phyloP scores from a whole-genome alignment of 2,329 filamentous ascomycete species.

The Phoma sp. region DNA sequence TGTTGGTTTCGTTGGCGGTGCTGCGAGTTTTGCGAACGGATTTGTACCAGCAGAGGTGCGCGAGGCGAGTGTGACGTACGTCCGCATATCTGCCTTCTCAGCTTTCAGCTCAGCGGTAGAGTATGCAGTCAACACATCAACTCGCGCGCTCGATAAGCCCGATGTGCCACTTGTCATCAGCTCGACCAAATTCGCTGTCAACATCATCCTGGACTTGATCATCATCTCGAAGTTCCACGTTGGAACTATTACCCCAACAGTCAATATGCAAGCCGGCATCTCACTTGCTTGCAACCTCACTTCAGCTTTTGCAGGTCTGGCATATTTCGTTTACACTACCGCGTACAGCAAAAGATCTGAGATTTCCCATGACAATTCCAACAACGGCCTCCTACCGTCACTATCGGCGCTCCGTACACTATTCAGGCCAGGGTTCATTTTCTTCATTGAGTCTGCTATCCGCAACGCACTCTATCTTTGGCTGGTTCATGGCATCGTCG shows the following conservation, averaged over 20 bases:
- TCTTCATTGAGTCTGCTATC: slow-evolving; percentile 70
- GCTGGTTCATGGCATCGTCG: slow-evolving; percentile 70
- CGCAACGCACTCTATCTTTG: slow-evolving; percentile 75
- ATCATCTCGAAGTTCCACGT: slow-evolving; percentile 73
- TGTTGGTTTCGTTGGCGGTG: slow-evolving; percentile 63
- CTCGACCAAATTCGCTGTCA: slow-evolving; percentile 67
- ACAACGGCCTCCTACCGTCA: slow-evolving; percentile 27
- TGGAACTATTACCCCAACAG: slow-evolving; percentile 59
- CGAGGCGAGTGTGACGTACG: slow-evolving; percentile 66
- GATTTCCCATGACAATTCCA: slow-evolving; percentile 15
- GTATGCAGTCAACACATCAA: slow-evolving; percentile 66
- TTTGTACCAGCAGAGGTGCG: slow-evolving; percentile 71
- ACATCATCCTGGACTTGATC: slow-evolving; percentile 72
- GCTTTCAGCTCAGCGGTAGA: slow-evolving; percentile 69
- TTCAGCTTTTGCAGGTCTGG: slow-evolving; percentile 56
- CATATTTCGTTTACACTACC: slow-evolving; percentile 63
- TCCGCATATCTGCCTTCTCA: slow-evolving; percentile 70
- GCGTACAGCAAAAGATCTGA: slow-evolving; percentile 43
- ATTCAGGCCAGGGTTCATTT: slow-evolving; percentile 64
- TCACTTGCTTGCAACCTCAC: slow-evolving; percentile 62
- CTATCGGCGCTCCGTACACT: slow-evolving; percentile 59
- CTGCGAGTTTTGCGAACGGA: slow-evolving; percentile 62
- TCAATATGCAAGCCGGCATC: slow-evolving; percentile 71
- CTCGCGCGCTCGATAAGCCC: slow-evolving; percentile 71
- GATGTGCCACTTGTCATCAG: slow-evolving; percentile 74